These are phyloP conservation scores for Carex kokanica DNA, from an alignment of 176 grass and related monocot species.

Conservation along the genomic window DNA sequence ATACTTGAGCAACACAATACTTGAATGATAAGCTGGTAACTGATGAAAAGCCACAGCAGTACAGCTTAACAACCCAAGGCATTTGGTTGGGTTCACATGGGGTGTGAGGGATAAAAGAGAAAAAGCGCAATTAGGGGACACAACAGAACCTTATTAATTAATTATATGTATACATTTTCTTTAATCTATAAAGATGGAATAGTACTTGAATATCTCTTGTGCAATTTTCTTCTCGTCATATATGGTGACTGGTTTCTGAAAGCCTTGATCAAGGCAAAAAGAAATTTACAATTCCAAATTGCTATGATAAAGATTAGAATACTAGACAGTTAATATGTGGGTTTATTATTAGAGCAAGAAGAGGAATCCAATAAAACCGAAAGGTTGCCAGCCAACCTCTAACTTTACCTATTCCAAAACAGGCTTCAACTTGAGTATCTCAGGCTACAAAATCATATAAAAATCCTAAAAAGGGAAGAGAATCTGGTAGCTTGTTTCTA, in stretches of 20 bases:
- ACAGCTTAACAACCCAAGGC: slow-evolving; percentile 46
- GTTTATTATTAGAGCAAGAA: not conserved
- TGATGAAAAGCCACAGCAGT: slow-evolving; percentile 35
- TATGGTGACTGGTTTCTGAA: not conserved
- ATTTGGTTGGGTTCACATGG: slow-evolving; percentile 39
- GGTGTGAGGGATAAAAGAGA: slow-evolving; percentile 41
- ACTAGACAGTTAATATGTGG: not conserved
- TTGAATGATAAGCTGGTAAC: slow-evolving; percentile 29
- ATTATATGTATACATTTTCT: not conserved
- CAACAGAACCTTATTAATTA: not conserved
- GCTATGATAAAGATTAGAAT: slow-evolving; percentile 21
- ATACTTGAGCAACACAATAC: slow-evolving; percentile 21
- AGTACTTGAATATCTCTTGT: not conserved
- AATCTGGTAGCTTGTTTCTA: slow-evolving; percentile 15
- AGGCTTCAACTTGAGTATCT: not conserved
- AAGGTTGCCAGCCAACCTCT: slow-evolving; percentile 21
- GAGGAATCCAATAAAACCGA: slow-evolving; percentile 14
- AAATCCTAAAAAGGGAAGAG: not conserved
- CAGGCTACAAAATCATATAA: not conserved
- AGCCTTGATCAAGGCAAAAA: not conserved
- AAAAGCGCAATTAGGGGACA: not conserved
- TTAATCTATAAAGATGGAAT: not conserved
- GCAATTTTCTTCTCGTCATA: not conserved
- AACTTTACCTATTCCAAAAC: slow-evolving; percentile 20
- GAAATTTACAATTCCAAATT: slow-evolving; percentile 1